Base-by-base conservation (phyloP, 768 basidiomycete species). In the Chiua virens region DNA sequence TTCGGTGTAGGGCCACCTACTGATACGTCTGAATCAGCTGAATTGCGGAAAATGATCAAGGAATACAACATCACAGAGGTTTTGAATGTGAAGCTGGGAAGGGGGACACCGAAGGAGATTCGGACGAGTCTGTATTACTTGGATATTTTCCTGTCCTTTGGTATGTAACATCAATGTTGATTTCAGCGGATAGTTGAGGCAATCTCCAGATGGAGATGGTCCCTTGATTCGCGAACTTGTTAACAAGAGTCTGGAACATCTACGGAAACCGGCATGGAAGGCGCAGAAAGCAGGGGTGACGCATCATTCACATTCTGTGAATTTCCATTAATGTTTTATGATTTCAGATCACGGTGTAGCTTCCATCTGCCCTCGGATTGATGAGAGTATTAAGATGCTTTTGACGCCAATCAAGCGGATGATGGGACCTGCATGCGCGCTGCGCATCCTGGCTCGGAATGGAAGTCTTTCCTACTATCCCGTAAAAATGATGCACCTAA, bases 381-480 rank as follows among this genome's bases (percentile, higher is more conserved):
- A 4, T 9, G 36, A 43, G 25, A 53, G 47, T 4, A 25, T 47
- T n/a, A 21, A 43, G 13, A 53, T 47, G 35, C 51, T 53, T 28
- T 46, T 53, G 32, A 2, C 17, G n/a, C 38, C 27, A 10, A 15
- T 42, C 13, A 52, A n/a, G 28, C 46, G 47, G 54, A 58, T 65
- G 61, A 14, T 65, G 50, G 63, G 63, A 28, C 61, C 64, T 4
- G 54, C 63, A 18, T 65, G 56, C 25, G 64, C 64, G 11, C 27
- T 65, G 35, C 56, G 58, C 7, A 56, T 50, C 9, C 45, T 65
- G 18, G 59, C 56, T 7, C 58, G 50, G 30, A 44, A 53, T 22
- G 63, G 8, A 44, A 52, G 54, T 53, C 6, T 47, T 0, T n/a
- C 15, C 6, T n/a, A 2, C 5, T 15, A 11, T 34, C 23, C 35